Conservation (phyloP, 306 rosid genomes). For the Canavalia ensiformis region DNA sequence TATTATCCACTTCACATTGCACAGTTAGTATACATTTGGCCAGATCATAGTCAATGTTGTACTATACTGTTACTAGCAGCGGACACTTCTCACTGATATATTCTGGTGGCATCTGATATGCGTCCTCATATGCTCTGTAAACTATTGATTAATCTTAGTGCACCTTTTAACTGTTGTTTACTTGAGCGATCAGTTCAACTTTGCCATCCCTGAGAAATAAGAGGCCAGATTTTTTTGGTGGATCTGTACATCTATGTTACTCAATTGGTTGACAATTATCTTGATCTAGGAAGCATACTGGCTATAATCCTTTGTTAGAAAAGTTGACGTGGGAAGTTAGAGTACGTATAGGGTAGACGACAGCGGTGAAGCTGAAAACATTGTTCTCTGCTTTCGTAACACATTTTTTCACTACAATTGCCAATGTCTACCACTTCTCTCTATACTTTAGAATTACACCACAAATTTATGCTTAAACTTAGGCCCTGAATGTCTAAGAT, state of each 20-base stretch:
- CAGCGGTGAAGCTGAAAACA: slow-evolving; percentile 7
- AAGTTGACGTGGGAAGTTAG: background rate
- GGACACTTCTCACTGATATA: slow-evolving; percentile 27
- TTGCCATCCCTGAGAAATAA: slow-evolving; percentile 31
- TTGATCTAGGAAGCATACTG: slow-evolving; percentile 14
- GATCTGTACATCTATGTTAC: slow-evolving; percentile 21
- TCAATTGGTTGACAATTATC: slow-evolving; percentile 18
- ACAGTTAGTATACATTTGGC: slow-evolving; percentile 34
- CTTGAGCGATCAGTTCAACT: background rate
- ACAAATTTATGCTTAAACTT: background rate
- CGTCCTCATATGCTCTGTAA: slow-evolving; percentile 12
- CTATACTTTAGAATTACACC: background rate
- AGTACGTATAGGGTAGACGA: background rate
- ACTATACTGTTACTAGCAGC: slow-evolving; percentile 36
- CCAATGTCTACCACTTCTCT: background rate
- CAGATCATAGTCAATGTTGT: slow-evolving; percentile 39
- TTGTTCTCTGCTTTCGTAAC: slow-evolving; percentile 24
- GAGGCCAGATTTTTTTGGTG: slow-evolving; percentile 26
- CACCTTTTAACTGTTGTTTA: slow-evolving; percentile 15
- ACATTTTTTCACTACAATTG: background rate
- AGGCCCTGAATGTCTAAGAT: background rate
- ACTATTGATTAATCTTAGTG: slow-evolving; percentile 38
- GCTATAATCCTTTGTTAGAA: slow-evolving; percentile 2
- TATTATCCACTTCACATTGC: slow-evolving; percentile 38
- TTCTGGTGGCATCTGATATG: slow-evolving; percentile 29